Evolutionary conservation across 257 asterid species (phyloP).

Genomic region (Solanum clarkiae): DNA sequence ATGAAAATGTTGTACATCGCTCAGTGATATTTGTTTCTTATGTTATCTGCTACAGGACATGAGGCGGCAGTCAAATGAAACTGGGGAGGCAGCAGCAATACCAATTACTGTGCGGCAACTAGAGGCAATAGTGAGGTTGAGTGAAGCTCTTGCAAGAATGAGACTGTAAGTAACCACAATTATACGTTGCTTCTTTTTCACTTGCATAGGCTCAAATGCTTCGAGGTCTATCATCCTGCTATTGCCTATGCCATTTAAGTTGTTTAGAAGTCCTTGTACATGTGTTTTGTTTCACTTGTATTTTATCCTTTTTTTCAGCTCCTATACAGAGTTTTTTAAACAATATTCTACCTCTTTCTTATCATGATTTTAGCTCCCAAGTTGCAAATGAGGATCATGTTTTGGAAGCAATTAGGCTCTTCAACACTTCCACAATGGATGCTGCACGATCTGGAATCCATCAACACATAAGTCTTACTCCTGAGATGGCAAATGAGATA

Average conservation of each 20-base stretch:
- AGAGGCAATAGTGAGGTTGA: conserved; percentile 91
- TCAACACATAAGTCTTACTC: conserved; percentile 73
- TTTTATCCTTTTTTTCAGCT: neutral
- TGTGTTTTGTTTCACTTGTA: neutral
- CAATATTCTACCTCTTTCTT: neutral
- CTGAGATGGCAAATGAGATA: conserved; percentile 83
- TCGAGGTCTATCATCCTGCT: neutral
- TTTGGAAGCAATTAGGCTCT: conserved; percentile 81
- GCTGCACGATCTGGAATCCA: conserved; percentile 89
- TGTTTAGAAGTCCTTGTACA: neutral
- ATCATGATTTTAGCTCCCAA: conserved; percentile 35
- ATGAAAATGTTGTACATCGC: neutral
- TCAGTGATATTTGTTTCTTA: neutral
- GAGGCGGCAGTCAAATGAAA: conserved; percentile 89
- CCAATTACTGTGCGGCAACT: conserved; percentile 99
- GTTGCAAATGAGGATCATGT: conserved; percentile 80
- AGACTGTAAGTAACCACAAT: conserved; percentile 53
- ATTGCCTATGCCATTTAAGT: neutral
- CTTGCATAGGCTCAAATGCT: neutral
- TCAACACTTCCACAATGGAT: conserved; percentile 81
- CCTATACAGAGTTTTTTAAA: neutral
- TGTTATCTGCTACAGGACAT: conserved; percentile 47
- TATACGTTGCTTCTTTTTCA: neutral
- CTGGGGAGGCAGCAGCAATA: conserved; percentile 76
- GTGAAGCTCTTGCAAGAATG: conserved; percentile 93